Conservation (phyloP, 441 rosid genomes). For the Corymbia citriodora region DNA sequence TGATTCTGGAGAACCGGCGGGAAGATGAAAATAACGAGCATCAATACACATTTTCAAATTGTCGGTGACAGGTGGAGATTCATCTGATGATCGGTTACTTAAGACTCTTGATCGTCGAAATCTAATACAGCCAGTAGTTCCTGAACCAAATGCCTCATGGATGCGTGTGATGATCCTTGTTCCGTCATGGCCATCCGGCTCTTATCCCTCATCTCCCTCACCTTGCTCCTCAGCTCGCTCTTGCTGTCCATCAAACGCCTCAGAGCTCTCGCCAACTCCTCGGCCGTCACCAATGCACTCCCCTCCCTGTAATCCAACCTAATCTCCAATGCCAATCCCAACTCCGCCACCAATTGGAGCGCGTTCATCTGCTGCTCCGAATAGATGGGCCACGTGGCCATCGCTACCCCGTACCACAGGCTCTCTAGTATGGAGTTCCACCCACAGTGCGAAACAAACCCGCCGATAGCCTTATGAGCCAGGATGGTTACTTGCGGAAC, state of each 20-base stretch:
- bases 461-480: background rate
- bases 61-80: background rate
- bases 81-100: background rate
- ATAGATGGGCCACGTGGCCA: background rate
- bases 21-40: background rate
- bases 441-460: background rate
- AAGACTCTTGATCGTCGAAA: background rate
- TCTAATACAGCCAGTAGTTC: background rate
- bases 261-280: background rate
- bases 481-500: background rate
- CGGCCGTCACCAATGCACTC: background rate
- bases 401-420: background rate
- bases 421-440: background rate
- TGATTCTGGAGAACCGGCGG: background rate
- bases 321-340: background rate
- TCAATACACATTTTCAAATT: background rate
- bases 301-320: background rate
- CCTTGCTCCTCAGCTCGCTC: background rate
- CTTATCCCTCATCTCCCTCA: background rate
- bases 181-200: background rate
- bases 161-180: background rate
- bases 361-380: background rate
- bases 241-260: background rate
- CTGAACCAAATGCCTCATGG: background rate
- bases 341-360: background rate